These are phyloP conservation scores for Ophiocordyceps sinensis DNA, from an alignment of 2,329 filamentous ascomycete species.

Conservation along the genomic window DNA sequence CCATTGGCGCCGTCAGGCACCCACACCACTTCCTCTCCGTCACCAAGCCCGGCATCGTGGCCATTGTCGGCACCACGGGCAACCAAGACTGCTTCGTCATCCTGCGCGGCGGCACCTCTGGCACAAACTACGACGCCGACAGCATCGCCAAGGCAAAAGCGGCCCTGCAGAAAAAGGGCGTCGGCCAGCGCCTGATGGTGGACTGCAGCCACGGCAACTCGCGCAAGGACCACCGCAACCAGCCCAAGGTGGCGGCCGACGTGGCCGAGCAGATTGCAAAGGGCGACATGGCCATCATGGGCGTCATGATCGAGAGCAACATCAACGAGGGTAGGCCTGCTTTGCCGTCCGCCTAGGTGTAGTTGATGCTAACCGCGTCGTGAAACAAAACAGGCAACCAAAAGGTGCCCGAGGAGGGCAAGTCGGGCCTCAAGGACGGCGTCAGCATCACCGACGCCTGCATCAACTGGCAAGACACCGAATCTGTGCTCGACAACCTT, in stretches of 20 bases:
- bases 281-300: slow-evolving; percentile 81
- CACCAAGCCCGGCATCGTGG: slow-evolving; percentile 88
- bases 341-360: background rate
- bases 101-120: slow-evolving; percentile 78
- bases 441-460: slow-evolving; percentile 97
- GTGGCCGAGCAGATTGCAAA: slow-evolving; percentile 73
- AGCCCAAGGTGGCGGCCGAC: slow-evolving; percentile 76
- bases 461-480: slow-evolving; percentile 87
- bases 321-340: slow-evolving; percentile 65
- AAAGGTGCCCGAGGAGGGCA: slow-evolving; percentile 81
- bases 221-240: slow-evolving; percentile 91
- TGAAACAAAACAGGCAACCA: slow-evolving; percentile 48
- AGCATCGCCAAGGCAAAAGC: slow-evolving; percentile 76
- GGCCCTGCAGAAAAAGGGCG: slow-evolving; percentile 58
- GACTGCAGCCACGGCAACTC: slow-evolving; percentile 98
- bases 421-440: slow-evolving; percentile 74
- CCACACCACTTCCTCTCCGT: slow-evolving; percentile 96
- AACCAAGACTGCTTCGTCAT: slow-evolving; percentile 98
- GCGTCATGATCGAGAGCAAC: slow-evolving; percentile 98
- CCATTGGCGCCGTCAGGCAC: slow-evolving; percentile 81
- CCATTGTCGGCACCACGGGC: slow-evolving; percentile 85
- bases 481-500: slow-evolving; percentile 59
- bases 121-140: slow-evolving; percentile 82
- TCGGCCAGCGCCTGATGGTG: slow-evolving; percentile 76
- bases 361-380: background rate